These are phyloP conservation scores for Podospora didyma DNA, from an alignment of 495 filamentous ascomycete genomes.

Conservation along the genomic window DNA sequence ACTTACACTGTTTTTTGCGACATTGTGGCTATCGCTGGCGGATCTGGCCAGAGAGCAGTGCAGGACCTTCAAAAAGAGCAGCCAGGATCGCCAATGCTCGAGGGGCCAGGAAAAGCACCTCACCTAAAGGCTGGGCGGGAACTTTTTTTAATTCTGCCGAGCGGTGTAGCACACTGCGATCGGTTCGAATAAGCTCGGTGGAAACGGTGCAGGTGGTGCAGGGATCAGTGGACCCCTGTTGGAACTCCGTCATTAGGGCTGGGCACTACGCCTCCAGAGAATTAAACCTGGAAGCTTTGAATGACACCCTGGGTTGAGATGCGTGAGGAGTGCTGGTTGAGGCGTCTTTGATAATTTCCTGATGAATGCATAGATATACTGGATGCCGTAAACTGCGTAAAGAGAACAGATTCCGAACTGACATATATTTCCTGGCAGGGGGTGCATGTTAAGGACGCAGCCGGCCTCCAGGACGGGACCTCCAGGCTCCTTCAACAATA, in stretches of 20 bases:
- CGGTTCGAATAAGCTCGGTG: not conserved
- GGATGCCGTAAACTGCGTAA: too few relatives aligned
- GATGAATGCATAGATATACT: too few relatives aligned
- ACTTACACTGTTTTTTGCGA: slow-evolving; percentile 58
- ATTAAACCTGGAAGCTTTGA: not conserved
- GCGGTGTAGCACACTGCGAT: slow-evolving; percentile 17
- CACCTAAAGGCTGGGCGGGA: slow-evolving; percentile 9
- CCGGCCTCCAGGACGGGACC: too few relatives aligned
- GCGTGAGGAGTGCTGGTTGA: too few relatives aligned
- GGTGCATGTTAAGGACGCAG: too few relatives aligned
- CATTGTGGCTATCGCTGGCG: slow-evolving; percentile 32
- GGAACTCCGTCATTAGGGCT: not conserved
- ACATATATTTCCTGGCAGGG: too few relatives aligned
- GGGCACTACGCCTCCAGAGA: too few relatives aligned
- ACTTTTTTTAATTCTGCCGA: slow-evolving; percentile 34
- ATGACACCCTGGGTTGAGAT: not conserved
- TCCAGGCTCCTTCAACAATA: too few relatives aligned
- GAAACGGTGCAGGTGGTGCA: not conserved
- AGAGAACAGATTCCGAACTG: too few relatives aligned
- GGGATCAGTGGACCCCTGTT: not conserved
- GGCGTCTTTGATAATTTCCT: too few relatives aligned
- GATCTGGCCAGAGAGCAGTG: slow-evolving; percentile 5
- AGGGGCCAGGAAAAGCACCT: slow-evolving; percentile 20
- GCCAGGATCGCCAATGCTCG: not conserved
- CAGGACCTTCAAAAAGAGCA: not conserved